Evolutionary conservation across 2,329 filamentous ascomycete species (phyloP).

Genomic region (Talaromyces atroroseus): DNA sequence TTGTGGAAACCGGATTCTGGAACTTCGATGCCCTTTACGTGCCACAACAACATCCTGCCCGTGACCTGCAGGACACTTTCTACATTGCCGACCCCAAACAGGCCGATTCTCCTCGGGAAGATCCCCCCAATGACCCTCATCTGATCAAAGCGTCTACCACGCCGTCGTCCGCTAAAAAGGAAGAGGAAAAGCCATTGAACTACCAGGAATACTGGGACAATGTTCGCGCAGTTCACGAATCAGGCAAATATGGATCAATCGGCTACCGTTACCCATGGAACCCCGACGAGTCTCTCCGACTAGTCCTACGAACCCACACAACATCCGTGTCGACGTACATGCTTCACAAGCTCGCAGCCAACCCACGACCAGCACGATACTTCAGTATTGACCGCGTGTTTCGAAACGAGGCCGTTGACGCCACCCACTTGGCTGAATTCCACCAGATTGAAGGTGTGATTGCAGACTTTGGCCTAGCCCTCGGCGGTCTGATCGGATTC

Average conservation of each 20-base stretch:
- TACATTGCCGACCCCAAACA: constrained; percentile 85
- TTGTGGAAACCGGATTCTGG: constrained; percentile 97
- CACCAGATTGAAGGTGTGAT: constrained; percentile 99
- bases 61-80: constrained; percentile 96
- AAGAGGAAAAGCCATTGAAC: constrained; percentile 49
- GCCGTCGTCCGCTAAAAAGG: constrained; percentile 43
- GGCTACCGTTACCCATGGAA: constrained; percentile 96
- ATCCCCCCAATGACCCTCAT: constrained; percentile 42
- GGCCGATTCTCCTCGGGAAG: constrained; percentile 62
- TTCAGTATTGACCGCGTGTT: constrained; percentile 99
- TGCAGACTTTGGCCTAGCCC: constrained; percentile 86
- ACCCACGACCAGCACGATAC: constrained; percentile 83
- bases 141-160: constrained; percentile 38
- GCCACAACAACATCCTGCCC: constrained; percentile 93
- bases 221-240: constrained; percentile 78
- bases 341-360: constrained; percentile 79
- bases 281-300: constrained; percentile 74
- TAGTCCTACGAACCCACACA: constrained; percentile 93
- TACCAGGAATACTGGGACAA: constrained; percentile 87
- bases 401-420: constrained; percentile 94
- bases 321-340: constrained; percentile 88
- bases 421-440: constrained; percentile 95
- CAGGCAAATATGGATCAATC: constrained; percentile 88
- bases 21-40: constrained; percentile 97
- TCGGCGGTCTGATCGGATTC: constrained; percentile 89